Evolutionary conservation across 768 basidiomycete genomes (phyloP).

Genomic region (Amanita pallidorosea): DNA sequence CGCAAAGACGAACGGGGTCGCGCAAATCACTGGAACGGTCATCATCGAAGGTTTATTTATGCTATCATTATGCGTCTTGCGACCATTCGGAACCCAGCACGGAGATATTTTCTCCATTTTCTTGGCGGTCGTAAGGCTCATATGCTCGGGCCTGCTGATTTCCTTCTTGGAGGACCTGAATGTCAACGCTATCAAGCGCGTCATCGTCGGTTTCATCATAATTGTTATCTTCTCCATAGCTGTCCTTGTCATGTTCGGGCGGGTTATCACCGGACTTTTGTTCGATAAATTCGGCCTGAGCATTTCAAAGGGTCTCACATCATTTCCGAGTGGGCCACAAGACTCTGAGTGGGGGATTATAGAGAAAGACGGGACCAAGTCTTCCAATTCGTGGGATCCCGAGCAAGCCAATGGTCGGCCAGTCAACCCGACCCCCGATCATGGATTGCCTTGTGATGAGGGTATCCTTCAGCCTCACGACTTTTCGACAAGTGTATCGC

Average conservation of each 20-base stretch:
- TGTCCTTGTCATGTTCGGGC: slow-evolving; percentile 42
- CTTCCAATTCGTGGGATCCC: slow-evolving; percentile 1
- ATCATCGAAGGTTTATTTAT: slow-evolving; percentile 57
- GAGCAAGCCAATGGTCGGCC: slow-evolving; percentile 22
- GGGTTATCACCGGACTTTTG: slow-evolving; percentile 55
- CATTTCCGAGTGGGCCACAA: not conserved
- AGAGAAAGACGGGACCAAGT: slow-evolving; percentile 22
- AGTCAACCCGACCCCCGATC: slow-evolving; percentile 43
- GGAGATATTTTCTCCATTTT: slow-evolving; percentile 63
- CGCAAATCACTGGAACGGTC: slow-evolving; percentile 59
- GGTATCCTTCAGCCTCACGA: slow-evolving; percentile 33
- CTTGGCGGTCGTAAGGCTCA: slow-evolving; percentile 55
- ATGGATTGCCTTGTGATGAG: slow-evolving; percentile 28
- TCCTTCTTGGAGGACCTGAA: slow-evolving; percentile 61
- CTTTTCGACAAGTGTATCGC: slow-evolving; percentile 26
- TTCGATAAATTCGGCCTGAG: slow-evolving; percentile 23
- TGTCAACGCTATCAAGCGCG: slow-evolving; percentile 68
- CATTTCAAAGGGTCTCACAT: slow-evolving; percentile 10
- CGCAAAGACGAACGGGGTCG: slow-evolving; percentile 46
- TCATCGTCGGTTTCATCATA: slow-evolving; percentile 68
- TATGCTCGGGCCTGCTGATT: slow-evolving; percentile 62
- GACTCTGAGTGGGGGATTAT: slow-evolving; percentile 24
- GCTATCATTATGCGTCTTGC: slow-evolving; percentile 36
- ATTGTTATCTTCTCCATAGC: slow-evolving; percentile 65
- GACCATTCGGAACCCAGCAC: slow-evolving; percentile 58